phyloP scores from a whole-genome alignment of 2,329 filamentous ascomycete genomes.

The Colletotrichum sp. region DNA sequence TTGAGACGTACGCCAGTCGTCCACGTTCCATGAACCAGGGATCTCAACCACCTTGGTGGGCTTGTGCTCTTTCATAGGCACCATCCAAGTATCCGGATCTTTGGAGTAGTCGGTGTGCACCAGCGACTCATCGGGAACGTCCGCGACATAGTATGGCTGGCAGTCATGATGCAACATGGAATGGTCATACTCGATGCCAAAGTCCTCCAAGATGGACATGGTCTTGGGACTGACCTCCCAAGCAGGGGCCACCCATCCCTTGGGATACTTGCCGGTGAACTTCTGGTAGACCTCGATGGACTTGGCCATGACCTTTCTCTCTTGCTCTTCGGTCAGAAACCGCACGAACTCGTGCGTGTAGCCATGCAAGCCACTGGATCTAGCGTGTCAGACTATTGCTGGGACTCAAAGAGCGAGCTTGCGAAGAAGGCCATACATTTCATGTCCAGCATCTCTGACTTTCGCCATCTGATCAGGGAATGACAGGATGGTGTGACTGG shows the following conservation, averaged over 20 bases:
- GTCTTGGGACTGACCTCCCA: conserved; percentile 42
- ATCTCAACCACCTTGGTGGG: conserved; percentile 43
- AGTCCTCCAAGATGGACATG: conserved; percentile 42
- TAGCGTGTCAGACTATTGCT: neutral
- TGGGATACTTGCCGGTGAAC: conserved; percentile 42
- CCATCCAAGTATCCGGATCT: conserved; percentile 23
- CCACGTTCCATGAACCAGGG: conserved; percentile 36
- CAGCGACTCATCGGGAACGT: conserved; percentile 14
- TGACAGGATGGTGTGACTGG: conserved; percentile 22
- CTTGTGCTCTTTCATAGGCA: conserved; percentile 23
- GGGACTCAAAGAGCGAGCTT: neutral
- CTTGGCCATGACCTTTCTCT: conserved; percentile 23
- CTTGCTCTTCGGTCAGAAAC: conserved; percentile 20
- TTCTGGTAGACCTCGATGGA: conserved; percentile 21
- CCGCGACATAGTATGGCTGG: conserved; percentile 40
- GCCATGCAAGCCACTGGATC: conserved; percentile 19
- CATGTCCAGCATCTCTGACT: conserved; percentile 23
- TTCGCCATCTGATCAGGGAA: conserved; percentile 24
- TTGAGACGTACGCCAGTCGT: neutral
- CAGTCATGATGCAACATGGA: conserved; percentile 54
- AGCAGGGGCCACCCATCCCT: conserved; percentile 47
- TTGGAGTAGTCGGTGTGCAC: conserved; percentile 23
- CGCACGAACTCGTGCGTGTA: conserved; percentile 25
- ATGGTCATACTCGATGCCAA: conserved; percentile 49
- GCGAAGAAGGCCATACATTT: conserved; percentile 5